Percentiles rank a stretch among this genome's conserved stretches.
Evolutionary conservation across 2,329 filamentous ascomycete genomes (phyloP).

Genomic region (Microcyclosporella mali): DNA sequence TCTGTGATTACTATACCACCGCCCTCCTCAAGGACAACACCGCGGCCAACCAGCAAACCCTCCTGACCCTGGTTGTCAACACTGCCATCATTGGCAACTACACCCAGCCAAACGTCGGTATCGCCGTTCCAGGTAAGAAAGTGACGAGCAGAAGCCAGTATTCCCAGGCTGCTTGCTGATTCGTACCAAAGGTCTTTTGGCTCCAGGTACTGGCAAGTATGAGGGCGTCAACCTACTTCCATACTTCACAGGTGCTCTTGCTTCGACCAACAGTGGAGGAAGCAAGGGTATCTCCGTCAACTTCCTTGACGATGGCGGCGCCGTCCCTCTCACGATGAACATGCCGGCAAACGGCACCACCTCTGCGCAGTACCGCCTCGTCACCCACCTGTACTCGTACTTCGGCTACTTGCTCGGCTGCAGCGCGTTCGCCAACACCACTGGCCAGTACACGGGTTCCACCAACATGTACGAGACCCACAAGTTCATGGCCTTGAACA

Average conservation of each 20-base stretch:
- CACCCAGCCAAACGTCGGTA: constrained; percentile 44
- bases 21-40: constrained; percentile 55
- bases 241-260: constrained; percentile 53
- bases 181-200: constrained; percentile 58
- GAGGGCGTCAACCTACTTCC: constrained; percentile 51
- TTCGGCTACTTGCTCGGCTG: constrained; percentile 56
- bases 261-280: constrained; percentile 49
- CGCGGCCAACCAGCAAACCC: constrained; percentile 50
- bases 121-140: constrained; percentile 48
- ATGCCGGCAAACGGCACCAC: constrained; percentile 46
- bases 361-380: constrained; percentile 53
- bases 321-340: constrained; percentile 50
- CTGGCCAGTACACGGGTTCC: constrained; percentile 47
- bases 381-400: constrained; percentile 58
- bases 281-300: constrained; percentile 46
- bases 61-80: constrained; percentile 55
- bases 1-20: constrained; percentile 60
- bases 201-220: constrained; percentile 44
- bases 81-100: constrained; percentile 52
- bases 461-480: constrained; percentile 50
- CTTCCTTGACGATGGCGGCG: constrained; percentile 57
- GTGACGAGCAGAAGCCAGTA: too few species aligned
- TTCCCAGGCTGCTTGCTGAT: too few species aligned
- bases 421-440: constrained; percentile 44
- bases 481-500: constrained; percentile 52